phyloP scores from a whole-genome alignment of 148 eudicot genomes.

The Nepenthes mirabilis region DNA sequence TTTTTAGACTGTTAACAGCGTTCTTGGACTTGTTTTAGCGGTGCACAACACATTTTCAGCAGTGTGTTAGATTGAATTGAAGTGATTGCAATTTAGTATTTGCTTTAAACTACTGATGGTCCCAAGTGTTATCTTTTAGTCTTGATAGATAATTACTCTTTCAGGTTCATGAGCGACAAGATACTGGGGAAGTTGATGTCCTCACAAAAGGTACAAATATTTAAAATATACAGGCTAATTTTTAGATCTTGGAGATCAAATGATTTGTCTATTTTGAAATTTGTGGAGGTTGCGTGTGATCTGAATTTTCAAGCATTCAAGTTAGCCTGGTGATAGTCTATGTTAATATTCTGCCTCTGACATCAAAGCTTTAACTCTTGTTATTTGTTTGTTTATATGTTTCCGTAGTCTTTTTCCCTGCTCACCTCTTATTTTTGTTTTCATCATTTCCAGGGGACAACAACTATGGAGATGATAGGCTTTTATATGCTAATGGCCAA shows the following conservation, averaged over 20 bases:
- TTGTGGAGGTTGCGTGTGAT: too few relatives aligned
- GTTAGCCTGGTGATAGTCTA: too few relatives aligned
- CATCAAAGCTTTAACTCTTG: background rate
- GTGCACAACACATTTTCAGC: too few relatives aligned
- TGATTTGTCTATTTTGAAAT: background rate
- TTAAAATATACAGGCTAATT: background rate
- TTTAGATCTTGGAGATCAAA: background rate
- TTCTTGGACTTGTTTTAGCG: too few relatives aligned
- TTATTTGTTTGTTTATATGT: background rate
- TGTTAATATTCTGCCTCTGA: too few relatives aligned
- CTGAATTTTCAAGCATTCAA: too few relatives aligned
- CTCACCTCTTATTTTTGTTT: background rate
- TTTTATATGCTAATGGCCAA: slow-evolving; percentile 65
- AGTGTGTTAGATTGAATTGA: too few relatives aligned
- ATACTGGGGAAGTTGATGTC: slow-evolving; percentile 47
- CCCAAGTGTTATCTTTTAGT: background rate
- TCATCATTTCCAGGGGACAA: slow-evolving; percentile 46
- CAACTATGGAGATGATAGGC: slow-evolving; percentile 52
- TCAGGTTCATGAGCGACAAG: slow-evolving; percentile 57
- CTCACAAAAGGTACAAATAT: slow-evolving; percentile 46
- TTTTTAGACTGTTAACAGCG: too few relatives aligned
- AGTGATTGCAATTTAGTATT: background rate
- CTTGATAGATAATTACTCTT: background rate
- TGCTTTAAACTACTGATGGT: background rate
- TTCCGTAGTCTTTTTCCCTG: background rate